Conservation (phyloP, 2,329 filamentous ascomycete species). For the Cyphellophora attinorum region DNA sequence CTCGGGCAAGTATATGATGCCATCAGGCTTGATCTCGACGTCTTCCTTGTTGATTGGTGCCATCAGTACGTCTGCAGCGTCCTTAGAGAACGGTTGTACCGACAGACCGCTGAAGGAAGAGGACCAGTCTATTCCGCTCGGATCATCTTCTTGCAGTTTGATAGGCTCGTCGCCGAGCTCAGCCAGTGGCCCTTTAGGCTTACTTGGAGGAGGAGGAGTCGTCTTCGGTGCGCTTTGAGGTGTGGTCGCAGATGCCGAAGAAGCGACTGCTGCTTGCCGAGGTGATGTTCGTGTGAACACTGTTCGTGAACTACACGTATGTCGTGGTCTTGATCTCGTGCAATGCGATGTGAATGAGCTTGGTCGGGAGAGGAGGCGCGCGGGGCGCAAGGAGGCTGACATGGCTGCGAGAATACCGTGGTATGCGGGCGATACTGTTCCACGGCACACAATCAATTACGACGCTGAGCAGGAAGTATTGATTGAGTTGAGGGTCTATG, state of each 20-base stretch:
- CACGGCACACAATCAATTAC: too few species aligned
- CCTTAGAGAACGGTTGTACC: conserved; percentile 57
- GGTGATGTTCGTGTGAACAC: conserved; percentile 8
- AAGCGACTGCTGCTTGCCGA: conserved; percentile 7
- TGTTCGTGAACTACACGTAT: too few species aligned
- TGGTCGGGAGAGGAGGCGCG: not conserved
- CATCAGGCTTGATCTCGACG: conserved; percentile 95
- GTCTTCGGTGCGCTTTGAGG: conserved; percentile 2
- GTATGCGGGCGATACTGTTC: too few species aligned
- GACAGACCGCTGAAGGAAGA: conserved; percentile 74
- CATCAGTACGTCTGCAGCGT: conserved; percentile 60
- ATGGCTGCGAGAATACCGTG: too few species aligned
- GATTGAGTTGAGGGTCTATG: too few species aligned
- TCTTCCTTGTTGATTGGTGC: conserved; percentile 60
- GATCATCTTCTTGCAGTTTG: conserved; percentile 36
- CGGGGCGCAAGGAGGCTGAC: too few species aligned
- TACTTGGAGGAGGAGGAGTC: conserved; percentile 6
- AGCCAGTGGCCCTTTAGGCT: conserved; percentile 5
- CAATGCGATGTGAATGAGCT: conserved; percentile 18
- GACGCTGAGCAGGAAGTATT: too few species aligned
- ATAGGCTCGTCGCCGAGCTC: conserved; percentile 33
- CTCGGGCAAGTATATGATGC: conserved; percentile 90
- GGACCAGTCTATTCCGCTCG: conserved; percentile 63
- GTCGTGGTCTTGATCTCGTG: too few species aligned
- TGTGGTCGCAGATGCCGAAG: conserved; percentile 3